Base-by-base conservation (phyloP, 805 yeast species). In the Saccharomycopsis olivae region DNA sequence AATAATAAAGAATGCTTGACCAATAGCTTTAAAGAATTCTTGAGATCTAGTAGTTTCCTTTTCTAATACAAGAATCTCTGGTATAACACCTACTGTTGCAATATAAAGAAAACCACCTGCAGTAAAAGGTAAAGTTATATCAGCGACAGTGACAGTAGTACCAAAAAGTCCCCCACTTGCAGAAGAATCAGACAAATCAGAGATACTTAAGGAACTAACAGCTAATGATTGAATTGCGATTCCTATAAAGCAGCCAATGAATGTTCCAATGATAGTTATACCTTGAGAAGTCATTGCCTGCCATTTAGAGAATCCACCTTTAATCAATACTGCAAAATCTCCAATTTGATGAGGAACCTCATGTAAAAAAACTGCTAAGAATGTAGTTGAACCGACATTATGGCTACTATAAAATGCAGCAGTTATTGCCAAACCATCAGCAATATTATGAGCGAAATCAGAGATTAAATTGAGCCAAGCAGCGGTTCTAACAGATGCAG, bases 281-380 rank as follows among this genome's bases (percentile, higher is more conserved):
- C 78, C 65, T 57, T 81, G 88, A 0, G 83, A 74, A 39, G 65
- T 66, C 67, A 78, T 65, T 2, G 85, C 86, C 47, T 74, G 74
- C 56, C 72, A 58, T 56, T 75, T 75, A 16, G 82, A 64, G 48
- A 76, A 71, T 0, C 89, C 89, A 17, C 78, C 78, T 51, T 76
- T 75, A 46, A 78, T 69, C 44, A 82, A 60, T 19, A 82, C 60
- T 0, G 87, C 88, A 58, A 77, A 82, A 53, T 82, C 92, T 35
- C 89, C 88, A 46, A 82, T 70, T 53, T 80, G 86, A 54, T 82
- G 92, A 4, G 92, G 92, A 36, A 81, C 71, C 54, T 82, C 92
- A 54, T 82, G 92, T 57, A 78, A 69, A 46, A 80, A 68, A 21
- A 81, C 78, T 1, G 88, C 84, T 28, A 80, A 58, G 17, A 81